A percentile compares a stretch with the other conserved stretches of the same genome.
phyloP scores from a whole-genome alignment of 768 basidiomycete genomes.

The Mycena vitilis region DNA sequence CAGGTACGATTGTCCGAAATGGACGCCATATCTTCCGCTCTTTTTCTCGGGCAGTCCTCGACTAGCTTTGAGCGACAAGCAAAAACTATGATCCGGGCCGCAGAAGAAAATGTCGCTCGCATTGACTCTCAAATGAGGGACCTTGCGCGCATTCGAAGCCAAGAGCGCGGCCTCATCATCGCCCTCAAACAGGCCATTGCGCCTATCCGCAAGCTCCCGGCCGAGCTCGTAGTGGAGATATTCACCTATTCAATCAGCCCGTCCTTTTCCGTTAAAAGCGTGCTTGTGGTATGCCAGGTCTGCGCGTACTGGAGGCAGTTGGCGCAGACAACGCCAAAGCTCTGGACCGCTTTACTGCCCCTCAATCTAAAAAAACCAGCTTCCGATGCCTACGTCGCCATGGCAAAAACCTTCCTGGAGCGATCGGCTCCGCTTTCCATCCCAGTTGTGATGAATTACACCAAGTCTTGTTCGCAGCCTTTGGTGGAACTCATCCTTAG shows the following conservation, averaged over 20 bases:
- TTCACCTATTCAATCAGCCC: neutral
- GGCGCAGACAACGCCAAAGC: slow-evolving; percentile 5
- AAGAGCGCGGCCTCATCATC: slow-evolving; percentile 16
- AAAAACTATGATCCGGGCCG: neutral
- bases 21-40: slow-evolving; percentile 8
- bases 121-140: slow-evolving; percentile 23
- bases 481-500: neutral
- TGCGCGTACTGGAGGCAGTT: slow-evolving; percentile 26
- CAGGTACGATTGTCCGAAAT: neutral
- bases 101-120: slow-evolving; percentile 13
- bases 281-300: neutral
- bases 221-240: slow-evolving; percentile 13
- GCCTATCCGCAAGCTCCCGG: slow-evolving; percentile 16
- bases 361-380: neutral
- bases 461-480: neutral
- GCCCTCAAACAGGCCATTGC: slow-evolving; percentile 7
- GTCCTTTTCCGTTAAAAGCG: neutral
- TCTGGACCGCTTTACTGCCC: neutral
- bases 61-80: slow-evolving; percentile 18
- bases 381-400: neutral
- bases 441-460: neutral
- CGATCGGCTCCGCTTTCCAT: slow-evolving; percentile 22
- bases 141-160: slow-evolving; percentile 14
- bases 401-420: slow-evolving; percentile 6
- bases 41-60: slow-evolving; percentile 6